Percentiles rank a stretch among this genome's conserved stretches.
phyloP scores from a whole-genome alignment of 176 grass and related monocot genomes.

The Microstegium vimineum region DNA sequence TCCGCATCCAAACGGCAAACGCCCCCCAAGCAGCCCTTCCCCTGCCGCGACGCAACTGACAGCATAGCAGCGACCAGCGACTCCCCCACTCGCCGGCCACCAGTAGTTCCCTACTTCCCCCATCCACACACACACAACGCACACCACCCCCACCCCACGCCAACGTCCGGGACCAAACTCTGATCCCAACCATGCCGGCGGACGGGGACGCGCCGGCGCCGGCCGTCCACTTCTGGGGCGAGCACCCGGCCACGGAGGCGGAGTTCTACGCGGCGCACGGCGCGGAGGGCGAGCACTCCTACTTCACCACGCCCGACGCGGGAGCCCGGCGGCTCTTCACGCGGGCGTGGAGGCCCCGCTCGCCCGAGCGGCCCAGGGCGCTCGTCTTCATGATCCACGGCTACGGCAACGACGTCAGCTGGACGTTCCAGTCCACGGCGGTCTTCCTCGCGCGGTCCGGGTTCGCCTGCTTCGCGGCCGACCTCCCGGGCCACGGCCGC shows the following conservation, averaged over 20 bases:
- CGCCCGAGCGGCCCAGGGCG: conserved; percentile 30
- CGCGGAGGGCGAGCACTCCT: conserved; percentile 40
- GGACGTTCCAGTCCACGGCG: conserved; percentile 83
- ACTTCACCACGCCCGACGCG: conserved; percentile 42
- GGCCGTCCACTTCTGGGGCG: conserved; percentile 67
- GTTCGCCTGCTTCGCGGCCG: conserved; percentile 80
- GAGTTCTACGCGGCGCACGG: conserved; percentile 70
- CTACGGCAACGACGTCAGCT: conserved; percentile 91
- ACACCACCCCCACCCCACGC: background rate
- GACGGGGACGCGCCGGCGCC: background rate
- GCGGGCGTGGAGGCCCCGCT: conserved; percentile 49
- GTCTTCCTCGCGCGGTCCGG: conserved; percentile 75
- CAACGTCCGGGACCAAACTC: background rate
- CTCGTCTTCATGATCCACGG: conserved; percentile 92
- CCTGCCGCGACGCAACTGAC: conserved; percentile 33
- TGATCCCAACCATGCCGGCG: conserved; percentile 25
- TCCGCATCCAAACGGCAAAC: background rate
- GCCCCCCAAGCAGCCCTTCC: background rate
- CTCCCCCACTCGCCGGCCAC: conserved; percentile 21
- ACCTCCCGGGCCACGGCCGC: conserved; percentile 86
- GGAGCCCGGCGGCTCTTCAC: conserved; percentile 59
- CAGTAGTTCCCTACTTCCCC: conserved; percentile 20
- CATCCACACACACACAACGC: background rate
- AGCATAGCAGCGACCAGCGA: background rate
- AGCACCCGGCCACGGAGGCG: conserved; percentile 54